Conservation (phyloP, 2,329 filamentous ascomycete species). For the Knufia petricola region DNA sequence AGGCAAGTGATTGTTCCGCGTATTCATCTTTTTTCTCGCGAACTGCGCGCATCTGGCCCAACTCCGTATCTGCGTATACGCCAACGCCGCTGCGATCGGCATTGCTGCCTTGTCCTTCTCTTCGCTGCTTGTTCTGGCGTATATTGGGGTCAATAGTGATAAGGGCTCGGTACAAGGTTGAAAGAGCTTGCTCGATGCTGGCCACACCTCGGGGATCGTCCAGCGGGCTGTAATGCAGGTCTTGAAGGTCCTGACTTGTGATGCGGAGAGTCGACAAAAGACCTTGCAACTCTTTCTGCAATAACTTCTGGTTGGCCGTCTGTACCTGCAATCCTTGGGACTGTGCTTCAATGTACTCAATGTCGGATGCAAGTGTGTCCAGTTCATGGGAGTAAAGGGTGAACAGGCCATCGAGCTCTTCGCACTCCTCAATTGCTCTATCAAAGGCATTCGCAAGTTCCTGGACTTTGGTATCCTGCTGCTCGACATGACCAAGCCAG, state of each 20-base stretch:
- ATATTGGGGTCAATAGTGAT: constrained; percentile 82
- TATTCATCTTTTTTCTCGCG: constrained; percentile 93
- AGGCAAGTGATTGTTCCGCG: constrained; percentile 61
- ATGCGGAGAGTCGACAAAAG: constrained; percentile 89
- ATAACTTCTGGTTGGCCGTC: constrained; percentile 88
- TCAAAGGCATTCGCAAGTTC: constrained; percentile 81
- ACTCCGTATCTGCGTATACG: constrained; percentile 62
- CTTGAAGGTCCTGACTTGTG: constrained; percentile 62
- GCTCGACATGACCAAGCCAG: constrained; percentile 73
- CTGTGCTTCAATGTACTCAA: constrained; percentile 94
- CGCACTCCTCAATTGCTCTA: constrained; percentile 83
- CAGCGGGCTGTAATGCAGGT: constrained; percentile 63
- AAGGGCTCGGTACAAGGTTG: constrained; percentile 85
- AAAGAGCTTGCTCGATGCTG: constrained; percentile 66
- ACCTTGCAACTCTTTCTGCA: constrained; percentile 80
- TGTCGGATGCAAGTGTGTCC: constrained; percentile 90
- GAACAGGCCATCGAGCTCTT: constrained; percentile 86
- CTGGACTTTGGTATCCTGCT: constrained; percentile 82
- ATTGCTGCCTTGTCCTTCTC: constrained; percentile 34
- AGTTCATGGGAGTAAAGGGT: constrained; percentile 93
- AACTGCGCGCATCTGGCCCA: constrained; percentile 80
- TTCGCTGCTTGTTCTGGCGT: constrained; percentile 44
- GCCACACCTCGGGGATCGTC: constrained; percentile 61
- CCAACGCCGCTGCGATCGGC: constrained; percentile 31
- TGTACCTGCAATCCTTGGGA: constrained; percentile 95